phyloP scores from a whole-genome alignment of 768 basidiomycete species.

The Phylloporus scabripes region DNA sequence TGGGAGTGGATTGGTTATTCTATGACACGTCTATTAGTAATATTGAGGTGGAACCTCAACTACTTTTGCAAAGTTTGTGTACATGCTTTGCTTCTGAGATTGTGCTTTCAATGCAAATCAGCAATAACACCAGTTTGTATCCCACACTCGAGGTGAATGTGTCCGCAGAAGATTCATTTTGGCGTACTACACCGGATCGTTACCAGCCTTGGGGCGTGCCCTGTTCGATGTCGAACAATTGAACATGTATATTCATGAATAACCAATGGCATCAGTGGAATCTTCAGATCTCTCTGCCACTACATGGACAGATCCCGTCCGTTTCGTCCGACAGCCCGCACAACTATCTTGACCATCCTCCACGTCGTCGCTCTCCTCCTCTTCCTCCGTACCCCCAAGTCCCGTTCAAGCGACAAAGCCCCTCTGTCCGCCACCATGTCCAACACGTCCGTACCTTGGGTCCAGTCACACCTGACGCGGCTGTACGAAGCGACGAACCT shows the following conservation, averaged over 20 bases:
- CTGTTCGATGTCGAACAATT: no score
- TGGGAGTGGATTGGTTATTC: constrained; percentile 19
- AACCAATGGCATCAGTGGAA: no score
- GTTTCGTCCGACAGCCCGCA: not conserved
- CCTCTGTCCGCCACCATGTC: not conserved
- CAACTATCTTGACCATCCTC: not conserved
- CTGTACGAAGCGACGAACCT: constrained; percentile 23
- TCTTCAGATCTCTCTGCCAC: no score
- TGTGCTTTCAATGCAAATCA: constrained; percentile 9
- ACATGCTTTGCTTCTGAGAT: constrained; percentile 21
- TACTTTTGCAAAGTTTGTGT: constrained; percentile 18
- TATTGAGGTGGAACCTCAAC: constrained; percentile 23
- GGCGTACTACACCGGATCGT: no score
- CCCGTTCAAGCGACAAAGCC: not conserved
- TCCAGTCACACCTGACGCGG: constrained; percentile 23
- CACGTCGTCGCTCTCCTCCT: not conserved
- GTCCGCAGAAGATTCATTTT: no score
- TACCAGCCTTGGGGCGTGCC: no score
- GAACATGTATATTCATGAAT: no score
- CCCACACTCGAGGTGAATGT: no score
- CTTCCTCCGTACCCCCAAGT: not conserved
- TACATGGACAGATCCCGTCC: no score
- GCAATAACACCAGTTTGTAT: not conserved
- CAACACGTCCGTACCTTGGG: constrained; percentile 23
- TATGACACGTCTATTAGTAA: constrained; percentile 24